Evolutionary conservation across 768 basidiomycete species (phyloP), one percentile per base, ranked within the genome.

Genomic region (Hemileccinum rubropunctum): DNA sequence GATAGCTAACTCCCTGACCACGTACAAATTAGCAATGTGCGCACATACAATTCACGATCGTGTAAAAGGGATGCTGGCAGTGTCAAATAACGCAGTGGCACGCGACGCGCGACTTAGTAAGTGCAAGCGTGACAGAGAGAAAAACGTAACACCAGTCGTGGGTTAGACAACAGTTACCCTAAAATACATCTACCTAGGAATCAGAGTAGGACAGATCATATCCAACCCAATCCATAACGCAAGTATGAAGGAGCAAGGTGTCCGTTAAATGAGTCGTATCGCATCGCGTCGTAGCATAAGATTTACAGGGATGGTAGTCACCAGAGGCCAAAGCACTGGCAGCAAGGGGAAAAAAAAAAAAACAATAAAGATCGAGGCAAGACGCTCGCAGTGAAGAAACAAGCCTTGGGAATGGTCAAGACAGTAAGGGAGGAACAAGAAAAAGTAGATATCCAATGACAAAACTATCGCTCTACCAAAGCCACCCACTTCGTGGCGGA

Each of bases 401-500:
- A 62, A 59, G n/a, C 2, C 23, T 23, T 37, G 27, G 53, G 50
- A 57, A 51, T 47, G 47, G 57, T 59, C 57, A 51, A 61, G 33
- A 42, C n/a, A n/a, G n/a, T n/a, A n/a, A n/a, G n/a, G n/a, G 37
- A 15, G 30, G 38, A 42, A 20, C 61, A 59, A 69, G 60, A 71
- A 64, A 65, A 68, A 57, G 61, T 63, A 65, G 68, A 66, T 59
- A 70, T 63, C 66, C 63, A 58, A 57, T 58, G 66, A 58, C 56
- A 44, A 50, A 57, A 48, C 28, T 49, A 39, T 45, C 45, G 56
- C 61, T 61, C 64, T 63, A 71, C 83, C 83, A 84, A 48, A 84
- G 80, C 83, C 83, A 84, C 32, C 80, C 67, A 52, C 53, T 68
- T 27, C 58, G 56, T 34, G 78, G 68, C 47, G 79, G 80, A 40